Evolutionary conservation across 2,329 filamentous ascomycete genomes (phyloP).

Genomic region (Clarireedia paspali): DNA sequence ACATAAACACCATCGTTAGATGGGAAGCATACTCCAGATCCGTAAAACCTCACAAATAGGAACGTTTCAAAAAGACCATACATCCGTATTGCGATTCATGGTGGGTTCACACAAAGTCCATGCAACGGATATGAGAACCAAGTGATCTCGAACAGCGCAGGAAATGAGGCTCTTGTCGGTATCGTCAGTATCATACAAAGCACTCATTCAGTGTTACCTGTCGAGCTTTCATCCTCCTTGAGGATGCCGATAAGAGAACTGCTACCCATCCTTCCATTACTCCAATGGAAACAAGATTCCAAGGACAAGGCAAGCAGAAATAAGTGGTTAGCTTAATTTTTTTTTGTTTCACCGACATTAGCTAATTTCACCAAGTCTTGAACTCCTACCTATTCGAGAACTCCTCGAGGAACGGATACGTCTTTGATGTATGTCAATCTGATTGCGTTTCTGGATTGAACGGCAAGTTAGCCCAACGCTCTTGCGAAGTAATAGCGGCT

Average conservation of each 20-base stretch:
- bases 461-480: neutral
- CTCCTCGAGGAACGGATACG: neutral
- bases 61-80: too few species aligned
- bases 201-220: too few species aligned
- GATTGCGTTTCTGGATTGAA: neutral
- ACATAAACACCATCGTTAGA: too few species aligned
- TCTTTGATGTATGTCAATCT: constrained; percentile 1
- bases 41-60: too few species aligned
- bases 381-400: neutral
- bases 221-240: too few species aligned
- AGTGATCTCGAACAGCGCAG: too few species aligned
- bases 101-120: too few species aligned
- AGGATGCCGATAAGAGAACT: neutral
- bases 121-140: too few species aligned
- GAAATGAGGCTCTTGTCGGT: too few species aligned
- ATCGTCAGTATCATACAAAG: too few species aligned
- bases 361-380: neutral
- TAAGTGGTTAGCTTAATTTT: neutral
- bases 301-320: neutral
- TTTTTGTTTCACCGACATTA: neutral
- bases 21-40: too few species aligned
- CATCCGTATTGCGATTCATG: too few species aligned
- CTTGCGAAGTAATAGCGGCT: neutral
- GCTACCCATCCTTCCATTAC: neutral
- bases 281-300: neutral